These are phyloP conservation scores for Seiridium cupressi DNA, from an alignment of 2,329 filamentous ascomycete species.

Conservation along the genomic window DNA sequence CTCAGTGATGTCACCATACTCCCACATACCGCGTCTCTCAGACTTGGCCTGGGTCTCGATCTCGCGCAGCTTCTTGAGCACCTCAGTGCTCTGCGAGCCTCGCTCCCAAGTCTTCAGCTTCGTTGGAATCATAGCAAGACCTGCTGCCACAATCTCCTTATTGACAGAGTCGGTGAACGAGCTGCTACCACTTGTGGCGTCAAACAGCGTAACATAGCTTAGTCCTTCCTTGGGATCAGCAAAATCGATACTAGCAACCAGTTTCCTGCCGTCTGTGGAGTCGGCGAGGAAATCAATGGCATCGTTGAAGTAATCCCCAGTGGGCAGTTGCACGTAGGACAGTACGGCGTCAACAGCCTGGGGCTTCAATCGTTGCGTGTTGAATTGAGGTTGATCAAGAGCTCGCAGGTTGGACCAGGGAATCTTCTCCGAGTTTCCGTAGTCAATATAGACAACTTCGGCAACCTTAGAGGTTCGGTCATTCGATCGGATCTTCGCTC, in stretches of 20 bases:
- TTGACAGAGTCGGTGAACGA: constrained; percentile 79
- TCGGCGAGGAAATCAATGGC: constrained; percentile 74
- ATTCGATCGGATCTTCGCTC: constrained; percentile 85
- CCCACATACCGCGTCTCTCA: constrained; percentile 86
- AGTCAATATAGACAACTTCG: constrained; percentile 93
- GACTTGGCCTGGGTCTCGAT: constrained; percentile 78
- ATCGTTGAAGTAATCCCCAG: constrained; percentile 80
- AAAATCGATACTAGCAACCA: constrained; percentile 90
- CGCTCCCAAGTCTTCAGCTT: constrained; percentile 93
- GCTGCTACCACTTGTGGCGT: constrained; percentile 60
- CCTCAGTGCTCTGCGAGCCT: constrained; percentile 63
- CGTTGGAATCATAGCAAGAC: constrained; percentile 84
- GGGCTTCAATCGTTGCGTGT: constrained; percentile 74
- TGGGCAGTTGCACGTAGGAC: constrained; percentile 86
- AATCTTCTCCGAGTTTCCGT: constrained; percentile 88
- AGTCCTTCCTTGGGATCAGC: constrained; percentile 76
- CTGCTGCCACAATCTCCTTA: constrained; percentile 78
- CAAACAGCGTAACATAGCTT: constrained; percentile 84
- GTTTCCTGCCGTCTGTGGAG: constrained; percentile 69
- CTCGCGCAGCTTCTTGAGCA: constrained; percentile 70
- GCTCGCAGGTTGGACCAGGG: constrained; percentile 82
- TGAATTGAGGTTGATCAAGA: constrained; percentile 78
- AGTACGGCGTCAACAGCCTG: constrained; percentile 87
- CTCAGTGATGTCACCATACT: constrained; percentile 95
- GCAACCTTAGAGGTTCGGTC: constrained; percentile 86